These are phyloP conservation scores for Coniochaeta sp. DNA, from an alignment of 2,329 filamentous ascomycete genomes.

Conservation along the genomic window DNA sequence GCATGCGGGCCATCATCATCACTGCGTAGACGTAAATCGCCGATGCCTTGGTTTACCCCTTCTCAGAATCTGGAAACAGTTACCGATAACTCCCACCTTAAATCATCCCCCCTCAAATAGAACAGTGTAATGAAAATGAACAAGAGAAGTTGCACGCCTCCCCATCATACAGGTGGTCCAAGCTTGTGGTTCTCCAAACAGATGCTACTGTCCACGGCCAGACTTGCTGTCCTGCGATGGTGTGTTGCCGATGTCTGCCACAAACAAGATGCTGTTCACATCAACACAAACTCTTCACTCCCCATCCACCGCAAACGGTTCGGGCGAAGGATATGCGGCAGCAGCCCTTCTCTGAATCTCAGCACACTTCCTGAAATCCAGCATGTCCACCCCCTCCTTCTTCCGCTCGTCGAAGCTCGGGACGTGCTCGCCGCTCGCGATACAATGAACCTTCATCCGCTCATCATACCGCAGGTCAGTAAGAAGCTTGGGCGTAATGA, in stretches of 20 bases:
- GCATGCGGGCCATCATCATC: not conserved
- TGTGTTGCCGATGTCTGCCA: not conserved
- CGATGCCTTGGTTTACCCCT: not conserved
- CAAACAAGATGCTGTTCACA: not conserved
- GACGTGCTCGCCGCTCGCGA: constrained; percentile 79
- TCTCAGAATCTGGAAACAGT: not conserved
- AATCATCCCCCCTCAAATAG: not conserved
- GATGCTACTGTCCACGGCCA: too few species aligned
- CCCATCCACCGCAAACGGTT: not conserved
- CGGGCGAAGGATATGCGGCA: constrained; percentile 12
- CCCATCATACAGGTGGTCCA: not conserved
- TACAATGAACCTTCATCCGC: constrained; percentile 90
- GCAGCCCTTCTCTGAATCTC: constrained; percentile 32
- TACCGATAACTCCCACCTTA: not conserved
- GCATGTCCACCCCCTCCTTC: constrained; percentile 18
- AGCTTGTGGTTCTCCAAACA: not conserved
- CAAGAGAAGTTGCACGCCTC: not conserved
- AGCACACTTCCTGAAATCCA: constrained; percentile 42
- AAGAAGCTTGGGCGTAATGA: constrained; percentile 94
- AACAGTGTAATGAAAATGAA: not conserved
- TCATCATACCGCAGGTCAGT: constrained; percentile 77
- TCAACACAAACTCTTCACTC: not conserved
- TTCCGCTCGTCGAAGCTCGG: constrained; percentile 37
- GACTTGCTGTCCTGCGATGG: not conserved
- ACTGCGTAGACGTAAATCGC: not conserved